A percentile compares a stretch with the other conserved stretches of the same genome.
These are phyloP conservation scores for Tetrapisispora pingtungensis DNA, from an alignment of 805 yeast genomes.

Conservation along the genomic window DNA sequence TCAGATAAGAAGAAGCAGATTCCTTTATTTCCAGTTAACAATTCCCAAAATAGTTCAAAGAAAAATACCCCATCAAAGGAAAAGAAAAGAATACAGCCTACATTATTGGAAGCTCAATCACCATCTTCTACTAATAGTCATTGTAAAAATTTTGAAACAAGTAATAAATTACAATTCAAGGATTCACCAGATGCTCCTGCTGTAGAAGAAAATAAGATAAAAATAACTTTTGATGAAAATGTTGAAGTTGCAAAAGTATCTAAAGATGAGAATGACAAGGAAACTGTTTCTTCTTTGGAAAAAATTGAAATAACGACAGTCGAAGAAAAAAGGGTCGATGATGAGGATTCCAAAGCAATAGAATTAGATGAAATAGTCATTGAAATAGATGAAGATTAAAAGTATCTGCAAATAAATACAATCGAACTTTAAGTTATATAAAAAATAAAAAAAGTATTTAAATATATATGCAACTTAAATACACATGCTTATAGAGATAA, in stretches of 20 bases:
- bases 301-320: no score
- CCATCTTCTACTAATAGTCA: background rate
- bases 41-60: background rate
- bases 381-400: background rate
- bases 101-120: slow-evolving; percentile 4
- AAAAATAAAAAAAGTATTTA: background rate
- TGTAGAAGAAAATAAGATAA: background rate
- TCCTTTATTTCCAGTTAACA: background rate
- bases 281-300: no score
- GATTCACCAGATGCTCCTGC: background rate
- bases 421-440: background rate
- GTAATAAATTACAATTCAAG: background rate
- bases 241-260: background rate
- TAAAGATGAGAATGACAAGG: background rate
- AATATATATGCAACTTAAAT: background rate
- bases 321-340: no score
- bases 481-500: background rate
- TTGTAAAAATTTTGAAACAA: background rate
- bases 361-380: no score
- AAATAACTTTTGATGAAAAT: no score
- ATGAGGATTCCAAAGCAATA: background rate
- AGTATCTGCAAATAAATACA: background rate
- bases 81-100: slow-evolving; percentile 19
- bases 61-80: slow-evolving; percentile 5
- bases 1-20: background rate